These are phyloP conservation scores for Talaromyces amestolkiae DNA, from an alignment of 2,329 filamentous ascomycete genomes.

Conservation along the genomic window DNA sequence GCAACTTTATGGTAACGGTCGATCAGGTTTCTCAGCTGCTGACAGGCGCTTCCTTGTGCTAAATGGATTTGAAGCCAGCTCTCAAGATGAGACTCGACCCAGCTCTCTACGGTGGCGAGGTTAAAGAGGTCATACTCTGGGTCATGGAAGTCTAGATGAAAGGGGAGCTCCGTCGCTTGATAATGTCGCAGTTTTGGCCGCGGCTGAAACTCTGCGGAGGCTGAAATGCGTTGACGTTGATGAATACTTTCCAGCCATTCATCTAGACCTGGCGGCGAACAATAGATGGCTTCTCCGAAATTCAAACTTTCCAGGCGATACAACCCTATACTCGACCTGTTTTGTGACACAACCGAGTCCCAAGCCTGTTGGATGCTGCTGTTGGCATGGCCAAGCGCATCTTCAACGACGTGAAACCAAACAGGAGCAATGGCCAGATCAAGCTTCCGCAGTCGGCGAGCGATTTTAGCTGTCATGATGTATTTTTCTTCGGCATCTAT, in stretches of 20 bases:
- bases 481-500: background rate
- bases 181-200: background rate
- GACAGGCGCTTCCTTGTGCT: background rate
- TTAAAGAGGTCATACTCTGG: background rate
- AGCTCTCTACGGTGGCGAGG: background rate
- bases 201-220: background rate
- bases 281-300: background rate
- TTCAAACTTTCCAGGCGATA: background rate
- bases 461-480: slow-evolving; percentile 15
- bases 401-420: slow-evolving; percentile 2
- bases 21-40: background rate
- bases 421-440: background rate
- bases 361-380: slow-evolving; percentile 2
- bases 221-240: background rate
- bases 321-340: background rate
- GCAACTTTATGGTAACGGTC: background rate
- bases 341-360: background rate
- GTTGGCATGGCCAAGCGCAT: slow-evolving; percentile 4
- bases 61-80: background rate
- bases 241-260: slow-evolving; percentile 10
- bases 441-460: slow-evolving; percentile 6
- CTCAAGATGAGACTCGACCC: background rate
- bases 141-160: background rate
- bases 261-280: slow-evolving; percentile 7
- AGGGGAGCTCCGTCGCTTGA: background rate